phyloP scores from a whole-genome alignment of 768 basidiomycete species.

The Tricholoma furcatifolium region DNA sequence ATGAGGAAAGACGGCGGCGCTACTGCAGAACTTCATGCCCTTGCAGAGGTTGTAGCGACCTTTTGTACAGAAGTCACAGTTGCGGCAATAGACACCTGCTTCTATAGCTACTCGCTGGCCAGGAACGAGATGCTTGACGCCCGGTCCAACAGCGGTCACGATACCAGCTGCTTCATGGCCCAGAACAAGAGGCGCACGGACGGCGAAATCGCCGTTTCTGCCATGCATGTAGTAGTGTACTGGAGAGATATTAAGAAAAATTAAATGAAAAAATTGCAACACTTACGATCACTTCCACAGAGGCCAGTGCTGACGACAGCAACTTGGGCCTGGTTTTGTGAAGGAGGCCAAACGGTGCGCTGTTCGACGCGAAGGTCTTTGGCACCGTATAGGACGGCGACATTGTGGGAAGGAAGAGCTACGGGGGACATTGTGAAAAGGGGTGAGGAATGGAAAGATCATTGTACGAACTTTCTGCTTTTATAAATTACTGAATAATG shows the following conservation, averaged over 20 bases:
- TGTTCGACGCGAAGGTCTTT: conserved; percentile 81
- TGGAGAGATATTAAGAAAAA: conserved; percentile 26
- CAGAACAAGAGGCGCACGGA: conserved; percentile 84
- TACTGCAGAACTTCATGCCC: conserved; percentile 84
- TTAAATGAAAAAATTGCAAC: background rate
- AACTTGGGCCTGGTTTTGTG: conserved; percentile 75
- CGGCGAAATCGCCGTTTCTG: conserved; percentile 88
- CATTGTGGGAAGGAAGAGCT: conserved; percentile 55
- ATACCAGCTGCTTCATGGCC: conserved; percentile 94
- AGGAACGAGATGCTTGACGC: conserved; percentile 58
- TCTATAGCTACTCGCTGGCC: conserved; percentile 94
- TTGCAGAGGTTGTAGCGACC: conserved; percentile 95
- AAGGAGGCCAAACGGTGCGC: conserved; percentile 71
- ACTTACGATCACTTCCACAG: conserved; percentile 80
- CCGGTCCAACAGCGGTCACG: conserved; percentile 79
- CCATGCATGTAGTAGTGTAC: conserved; percentile 92
- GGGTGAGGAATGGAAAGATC: conserved; percentile 17
- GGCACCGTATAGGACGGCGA: conserved; percentile 82
- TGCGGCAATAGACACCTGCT: conserved; percentile 85
- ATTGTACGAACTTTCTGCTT: conserved; percentile 14
- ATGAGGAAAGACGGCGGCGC: conserved; percentile 91
- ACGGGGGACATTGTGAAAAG: conserved; percentile 33
- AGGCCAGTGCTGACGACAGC: conserved; percentile 81
- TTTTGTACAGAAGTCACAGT: conserved; percentile 64
- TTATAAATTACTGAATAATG: conserved; percentile 16